phyloP scores from a whole-genome alignment of 2,329 filamentous ascomycete genomes.

The Monilinia fructicola region DNA sequence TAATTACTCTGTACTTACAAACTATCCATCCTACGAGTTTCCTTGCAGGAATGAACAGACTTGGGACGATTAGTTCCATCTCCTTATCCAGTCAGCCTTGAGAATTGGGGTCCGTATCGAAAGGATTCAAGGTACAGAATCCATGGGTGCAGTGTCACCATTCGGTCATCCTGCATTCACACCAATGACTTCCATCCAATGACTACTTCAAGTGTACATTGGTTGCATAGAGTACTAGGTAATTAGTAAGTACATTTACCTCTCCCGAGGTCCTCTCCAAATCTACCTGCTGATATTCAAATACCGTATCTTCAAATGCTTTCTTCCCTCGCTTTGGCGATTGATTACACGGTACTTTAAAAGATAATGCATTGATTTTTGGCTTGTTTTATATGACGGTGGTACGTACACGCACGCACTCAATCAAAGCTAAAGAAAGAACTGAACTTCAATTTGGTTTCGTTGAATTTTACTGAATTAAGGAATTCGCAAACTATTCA shows the following conservation, averaged over 20 bases:
- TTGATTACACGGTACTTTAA: slow-evolving; percentile 1
- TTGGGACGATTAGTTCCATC: neutral
- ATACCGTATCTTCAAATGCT: neutral
- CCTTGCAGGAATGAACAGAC: neutral
- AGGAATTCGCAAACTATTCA: too few species aligned
- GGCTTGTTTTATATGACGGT: slow-evolving; percentile 19
- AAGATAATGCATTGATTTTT: slow-evolving; percentile 21
- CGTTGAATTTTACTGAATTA: neutral
- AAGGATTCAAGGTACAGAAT: slow-evolving; percentile 2
- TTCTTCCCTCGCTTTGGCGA: neutral
- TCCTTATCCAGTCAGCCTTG: neutral
- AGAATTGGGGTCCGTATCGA: slow-evolving; percentile 9
- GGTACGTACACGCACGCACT: slow-evolving; percentile 8
- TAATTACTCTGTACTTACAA: too few species aligned
- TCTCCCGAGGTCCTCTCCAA: too few species aligned
- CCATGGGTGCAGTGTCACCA: too few species aligned
- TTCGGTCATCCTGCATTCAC: neutral
- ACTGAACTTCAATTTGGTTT: neutral
- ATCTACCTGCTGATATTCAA: too few species aligned
- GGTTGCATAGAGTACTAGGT: too few species aligned
- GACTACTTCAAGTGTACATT: neutral
- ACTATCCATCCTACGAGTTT: neutral
- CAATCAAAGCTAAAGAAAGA: neutral
- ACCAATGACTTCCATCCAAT: neutral
- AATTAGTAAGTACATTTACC: too few species aligned